Conservation (phyloP, 1,139 yeast species). For the Candida freyschussii region DNA sequence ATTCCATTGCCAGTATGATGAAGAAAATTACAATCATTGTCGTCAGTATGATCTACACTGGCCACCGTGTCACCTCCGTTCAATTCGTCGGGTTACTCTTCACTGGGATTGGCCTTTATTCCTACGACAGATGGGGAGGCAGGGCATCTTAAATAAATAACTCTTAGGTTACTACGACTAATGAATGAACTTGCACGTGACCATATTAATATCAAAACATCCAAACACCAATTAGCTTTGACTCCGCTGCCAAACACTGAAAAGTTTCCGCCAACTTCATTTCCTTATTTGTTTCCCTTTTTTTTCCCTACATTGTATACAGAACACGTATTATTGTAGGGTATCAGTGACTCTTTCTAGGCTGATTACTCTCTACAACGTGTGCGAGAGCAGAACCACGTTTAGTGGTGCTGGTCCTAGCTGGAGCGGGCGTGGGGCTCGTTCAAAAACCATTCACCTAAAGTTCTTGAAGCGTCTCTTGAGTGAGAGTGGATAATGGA, state of each 20-base stretch:
- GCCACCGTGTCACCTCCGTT: slow-evolving; percentile 39
- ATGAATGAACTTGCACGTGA: neutral
- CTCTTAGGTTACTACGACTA: too few species aligned
- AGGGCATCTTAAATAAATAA: slow-evolving; percentile 3
- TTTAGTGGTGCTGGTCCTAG: slow-evolving; percentile 18
- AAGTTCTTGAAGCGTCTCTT: too few species aligned
- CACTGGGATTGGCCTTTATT: slow-evolving; percentile 40
- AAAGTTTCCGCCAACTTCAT: too few species aligned
- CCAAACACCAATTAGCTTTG: neutral
- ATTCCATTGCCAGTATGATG: slow-evolving; percentile 86
- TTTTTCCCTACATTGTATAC: slow-evolving; percentile 18
- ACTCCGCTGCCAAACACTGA: neutral
- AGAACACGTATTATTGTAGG: slow-evolving; percentile 28
- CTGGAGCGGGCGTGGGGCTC: slow-evolving; percentile 10
- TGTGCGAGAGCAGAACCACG: slow-evolving; percentile 22
- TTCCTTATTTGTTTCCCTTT: neutral
- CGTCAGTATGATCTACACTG: slow-evolving; percentile 74
- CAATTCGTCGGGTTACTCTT: slow-evolving; percentile 65
- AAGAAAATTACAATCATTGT: slow-evolving; percentile 85
- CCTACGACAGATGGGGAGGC: slow-evolving; percentile 70
- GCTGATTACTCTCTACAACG: slow-evolving; percentile 28
- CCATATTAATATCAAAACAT: neutral
- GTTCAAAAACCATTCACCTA: too few species aligned
- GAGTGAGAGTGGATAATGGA: slow-evolving; percentile 18
- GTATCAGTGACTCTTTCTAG: slow-evolving; percentile 22